Base-by-base conservation (phyloP, 345 rosid species). In the Euphorbia peplus region DNA sequence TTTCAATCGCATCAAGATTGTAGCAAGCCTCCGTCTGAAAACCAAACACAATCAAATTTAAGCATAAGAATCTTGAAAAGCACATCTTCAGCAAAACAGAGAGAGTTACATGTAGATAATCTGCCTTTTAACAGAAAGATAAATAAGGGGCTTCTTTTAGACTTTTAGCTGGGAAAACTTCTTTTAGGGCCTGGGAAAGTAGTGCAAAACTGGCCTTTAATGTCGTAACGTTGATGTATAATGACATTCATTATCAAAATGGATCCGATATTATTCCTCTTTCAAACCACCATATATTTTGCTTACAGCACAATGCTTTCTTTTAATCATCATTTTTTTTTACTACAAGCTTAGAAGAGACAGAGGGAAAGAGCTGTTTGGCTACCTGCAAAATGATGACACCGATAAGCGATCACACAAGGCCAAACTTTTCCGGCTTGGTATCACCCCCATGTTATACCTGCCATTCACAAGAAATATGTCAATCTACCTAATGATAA, bases 331-430 rank as follows among this genome's bases (percentile, higher is more conserved):
- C n/a, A n/a, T n/a, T n/a, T 39, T 39, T 39, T 39, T 8, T 39
- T 8, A 1, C 0, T 39, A 32, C 37, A 32, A 32, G 37, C 37
- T 32, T 5, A n/a, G n/a, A 1, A 39, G 42, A 8, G n/a, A 8
- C 48, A 0, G 46, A 14, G 21, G 44, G 57, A 60, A 11, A n/a
- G 9, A 29, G 46, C 29, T 21, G 18, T 46, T 60, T 10, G 52
- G n/a, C n/a, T 80, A 91, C 97, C 97, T 81, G 67, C 95, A 89
- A 69, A 93, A 87, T 54, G 96, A 91, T 29, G 99, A 88, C 32
- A 87, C 91, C 7, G 90, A 79, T 73, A 93, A 71, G 29, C 69
- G 74, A 70, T 91, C 95, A 51, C 96, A 91, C 68, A 89, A 79
- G 15, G 95, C 87, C 86, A 91, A 81, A 87, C 97, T 91, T 80